Evolutionary conservation across 345 rosid species (phyloP).

Genomic region (Ailanthus altissimus): DNA sequence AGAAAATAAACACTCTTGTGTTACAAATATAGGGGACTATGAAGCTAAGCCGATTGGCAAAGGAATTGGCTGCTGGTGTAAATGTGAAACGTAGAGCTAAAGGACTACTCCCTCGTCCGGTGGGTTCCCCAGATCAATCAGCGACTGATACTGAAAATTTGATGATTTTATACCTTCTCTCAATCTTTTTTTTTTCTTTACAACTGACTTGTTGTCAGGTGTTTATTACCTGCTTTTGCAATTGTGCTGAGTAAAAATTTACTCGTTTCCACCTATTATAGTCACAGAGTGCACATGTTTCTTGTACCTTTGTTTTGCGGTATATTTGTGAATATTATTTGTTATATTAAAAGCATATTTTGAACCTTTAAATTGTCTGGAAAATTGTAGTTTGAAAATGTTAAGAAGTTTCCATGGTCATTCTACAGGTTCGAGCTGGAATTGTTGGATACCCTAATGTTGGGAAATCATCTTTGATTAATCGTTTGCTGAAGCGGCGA

Average conservation of each 20-base stretch:
- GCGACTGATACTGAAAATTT: background rate
- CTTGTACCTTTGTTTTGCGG: background rate
- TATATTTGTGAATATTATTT: background rate
- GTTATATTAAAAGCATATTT: background rate
- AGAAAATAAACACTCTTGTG: slow-evolving; percentile 12
- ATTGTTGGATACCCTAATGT: slow-evolving; percentile 97
- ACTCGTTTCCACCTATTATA: background rate
- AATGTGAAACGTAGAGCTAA: slow-evolving; percentile 79
- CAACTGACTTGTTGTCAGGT: background rate
- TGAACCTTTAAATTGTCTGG: background rate
- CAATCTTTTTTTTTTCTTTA: background rate
- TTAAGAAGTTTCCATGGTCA: background rate
- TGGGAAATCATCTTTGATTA: slow-evolving; percentile 91
- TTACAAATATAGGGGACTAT: slow-evolving; percentile 63
- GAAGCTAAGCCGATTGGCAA: slow-evolving; percentile 77
- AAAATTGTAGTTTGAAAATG: background rate
- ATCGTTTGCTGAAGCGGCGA: slow-evolving; percentile 85
- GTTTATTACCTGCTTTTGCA: background rate
- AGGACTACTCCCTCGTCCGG: slow-evolving; percentile 88
- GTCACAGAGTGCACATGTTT: background rate
- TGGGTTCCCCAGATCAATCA: slow-evolving; percentile 34
- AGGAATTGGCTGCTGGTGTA: slow-evolving; percentile 66
- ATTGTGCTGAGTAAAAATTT: background rate
- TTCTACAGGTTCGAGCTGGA: slow-evolving; percentile 85
- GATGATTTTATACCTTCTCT: background rate